Evolutionary conservation across 139 green algal species (phyloP).

Genomic region (Marvania coccoides): DNA sequence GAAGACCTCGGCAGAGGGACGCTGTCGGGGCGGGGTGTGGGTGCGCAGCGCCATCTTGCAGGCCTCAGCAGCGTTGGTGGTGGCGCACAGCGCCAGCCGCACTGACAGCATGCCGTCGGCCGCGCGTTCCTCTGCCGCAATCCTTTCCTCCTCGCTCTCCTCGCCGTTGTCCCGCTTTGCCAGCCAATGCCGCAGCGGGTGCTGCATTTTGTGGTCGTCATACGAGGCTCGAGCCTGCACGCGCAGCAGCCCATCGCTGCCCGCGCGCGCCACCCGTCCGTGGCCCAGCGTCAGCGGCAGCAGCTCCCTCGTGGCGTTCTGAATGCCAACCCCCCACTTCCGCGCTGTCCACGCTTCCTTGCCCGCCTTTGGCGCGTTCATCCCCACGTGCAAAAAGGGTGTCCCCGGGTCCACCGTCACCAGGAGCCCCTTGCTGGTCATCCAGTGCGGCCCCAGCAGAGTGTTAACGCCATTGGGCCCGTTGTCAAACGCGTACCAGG

Average conservation of each 20-base stretch:
- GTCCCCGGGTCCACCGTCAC: conserved; percentile 50
- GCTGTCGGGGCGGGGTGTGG: conserved; percentile 19
- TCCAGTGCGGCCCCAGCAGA: conserved; percentile 42
- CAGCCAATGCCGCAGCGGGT: conserved; percentile 46
- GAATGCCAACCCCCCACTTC: conserved; percentile 37
- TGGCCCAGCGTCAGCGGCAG: conserved; percentile 19
- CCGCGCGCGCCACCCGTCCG: background rate
- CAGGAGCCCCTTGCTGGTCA: conserved; percentile 46
- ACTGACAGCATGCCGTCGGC: conserved; percentile 7
- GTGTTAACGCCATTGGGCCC: conserved; percentile 59
- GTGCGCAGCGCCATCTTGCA: conserved; percentile 29
- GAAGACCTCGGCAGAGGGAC: conserved; percentile 27
- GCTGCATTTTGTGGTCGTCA: conserved; percentile 25
- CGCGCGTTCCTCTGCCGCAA: background rate
- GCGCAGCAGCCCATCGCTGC: conserved; percentile 44
- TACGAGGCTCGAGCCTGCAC: conserved; percentile 39
- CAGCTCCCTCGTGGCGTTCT: conserved; percentile 42
- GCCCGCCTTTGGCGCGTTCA: conserved; percentile 37
- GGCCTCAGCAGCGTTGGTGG: conserved; percentile 36
- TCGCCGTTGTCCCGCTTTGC: background rate
- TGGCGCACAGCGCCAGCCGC: conserved; percentile 22
- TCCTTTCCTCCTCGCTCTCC: background rate
- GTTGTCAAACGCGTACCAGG: conserved; percentile 60
- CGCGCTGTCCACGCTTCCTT: background rate
- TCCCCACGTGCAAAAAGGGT: conserved; percentile 55